Evolutionary conservation across 2,329 filamentous ascomycete species (phyloP).

Genomic region (Sclerotinia trifoliorum): DNA sequence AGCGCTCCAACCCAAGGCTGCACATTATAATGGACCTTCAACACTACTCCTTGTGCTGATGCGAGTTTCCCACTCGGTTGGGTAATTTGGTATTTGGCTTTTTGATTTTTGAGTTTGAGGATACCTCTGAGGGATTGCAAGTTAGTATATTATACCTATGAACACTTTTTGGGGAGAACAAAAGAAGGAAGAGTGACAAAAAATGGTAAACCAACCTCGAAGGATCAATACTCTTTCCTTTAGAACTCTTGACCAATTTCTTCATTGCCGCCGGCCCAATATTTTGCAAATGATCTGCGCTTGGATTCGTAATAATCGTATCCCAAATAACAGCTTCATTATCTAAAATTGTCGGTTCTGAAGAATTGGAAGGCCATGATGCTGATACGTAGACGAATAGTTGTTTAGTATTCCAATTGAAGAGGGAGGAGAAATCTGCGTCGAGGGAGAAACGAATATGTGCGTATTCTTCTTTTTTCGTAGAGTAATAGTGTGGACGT

Average conservation of each 20-base stretch:
- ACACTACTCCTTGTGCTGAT: constrained; percentile 67
- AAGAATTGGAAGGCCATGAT: constrained; percentile 54
- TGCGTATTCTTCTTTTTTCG: constrained; percentile 93
- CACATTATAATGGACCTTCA: constrained; percentile 91
- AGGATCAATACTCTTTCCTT: constrained; percentile 58
- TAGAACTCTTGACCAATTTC: constrained; percentile 59
- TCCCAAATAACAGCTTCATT: constrained; percentile 94
- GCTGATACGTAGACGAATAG: constrained; percentile 95
- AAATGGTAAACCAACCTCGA: constrained; percentile 31
- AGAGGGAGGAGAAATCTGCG: constrained; percentile 85
- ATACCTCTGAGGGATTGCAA: constrained; percentile 55
- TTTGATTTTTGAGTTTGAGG: constrained; percentile 76
- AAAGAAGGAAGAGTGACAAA: neutral
- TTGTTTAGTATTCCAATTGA: constrained; percentile 99
- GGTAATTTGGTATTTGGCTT: constrained; percentile 95
- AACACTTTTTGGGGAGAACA: neutral
- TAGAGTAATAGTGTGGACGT: constrained; percentile 91
- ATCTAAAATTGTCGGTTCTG: constrained; percentile 28
- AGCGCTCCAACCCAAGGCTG: constrained; percentile 93
- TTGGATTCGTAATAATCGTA: constrained; percentile 77
- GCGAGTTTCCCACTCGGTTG: constrained; percentile 80
- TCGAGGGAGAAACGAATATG: constrained; percentile 91
- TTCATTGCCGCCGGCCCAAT: constrained; percentile 58
- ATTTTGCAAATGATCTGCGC: constrained; percentile 61
- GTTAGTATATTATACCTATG: neutral